Evolutionary conservation across 1,284 basidiomycete species (phyloP).

Genomic region (Naganishia sp.): DNA sequence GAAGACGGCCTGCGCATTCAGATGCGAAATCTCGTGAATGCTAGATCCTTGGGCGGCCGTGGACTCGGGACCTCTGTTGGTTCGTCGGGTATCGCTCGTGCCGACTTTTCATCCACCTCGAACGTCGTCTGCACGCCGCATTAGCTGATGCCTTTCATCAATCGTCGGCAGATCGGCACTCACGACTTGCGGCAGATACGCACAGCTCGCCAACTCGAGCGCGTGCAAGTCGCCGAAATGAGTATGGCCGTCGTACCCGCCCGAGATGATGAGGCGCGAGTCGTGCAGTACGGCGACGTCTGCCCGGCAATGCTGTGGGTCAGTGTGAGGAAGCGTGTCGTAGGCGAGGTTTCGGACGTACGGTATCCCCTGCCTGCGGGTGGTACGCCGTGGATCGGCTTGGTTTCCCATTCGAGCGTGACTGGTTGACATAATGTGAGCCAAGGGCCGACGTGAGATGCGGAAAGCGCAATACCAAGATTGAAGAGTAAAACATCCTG

Average conservation of each 20-base stretch:
- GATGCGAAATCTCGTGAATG: too few relatives aligned
- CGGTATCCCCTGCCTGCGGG: constrained; percentile 77
- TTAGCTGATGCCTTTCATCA: too few relatives aligned
- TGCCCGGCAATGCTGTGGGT: neutral
- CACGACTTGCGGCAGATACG: constrained; percentile 84
- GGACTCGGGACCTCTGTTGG: neutral
- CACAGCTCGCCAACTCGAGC: constrained; percentile 80
- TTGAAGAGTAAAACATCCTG: constrained; percentile 82
- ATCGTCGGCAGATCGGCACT: constrained; percentile 32
- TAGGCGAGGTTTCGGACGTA: constrained; percentile 44
- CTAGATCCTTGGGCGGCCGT: too few relatives aligned
- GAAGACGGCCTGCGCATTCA: too few relatives aligned
- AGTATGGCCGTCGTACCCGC: constrained; percentile 79
- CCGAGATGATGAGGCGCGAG: constrained; percentile 79
- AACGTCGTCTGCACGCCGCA: constrained; percentile 43
- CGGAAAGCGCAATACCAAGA: constrained; percentile 60
- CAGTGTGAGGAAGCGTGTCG: neutral
- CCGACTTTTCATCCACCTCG: constrained; percentile 44
- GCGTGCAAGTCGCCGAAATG: constrained; percentile 82
- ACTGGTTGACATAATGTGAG: constrained; percentile 51
- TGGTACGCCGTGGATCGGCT: constrained; percentile 63
- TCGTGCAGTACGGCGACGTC: constrained; percentile 73
- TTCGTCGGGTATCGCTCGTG: neutral
- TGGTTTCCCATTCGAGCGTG: constrained; percentile 66
- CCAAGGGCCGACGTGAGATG: too few relatives aligned